Conservation (phyloP, 805 yeast genomes). For the Nakazawaea molendinolei region DNA sequence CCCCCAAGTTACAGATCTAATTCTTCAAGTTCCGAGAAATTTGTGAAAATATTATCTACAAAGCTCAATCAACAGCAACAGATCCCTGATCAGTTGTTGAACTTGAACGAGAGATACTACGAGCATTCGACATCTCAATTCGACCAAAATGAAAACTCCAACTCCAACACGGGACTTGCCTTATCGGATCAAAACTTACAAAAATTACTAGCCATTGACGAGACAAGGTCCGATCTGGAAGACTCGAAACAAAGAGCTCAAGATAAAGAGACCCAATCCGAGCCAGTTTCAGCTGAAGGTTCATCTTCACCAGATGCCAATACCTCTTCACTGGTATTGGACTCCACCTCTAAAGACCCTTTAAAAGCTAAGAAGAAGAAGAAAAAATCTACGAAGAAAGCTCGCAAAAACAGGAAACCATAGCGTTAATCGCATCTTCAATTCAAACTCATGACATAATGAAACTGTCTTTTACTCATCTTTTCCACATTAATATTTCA, state of each 20-base stretch:
- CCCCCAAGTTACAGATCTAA: slow-evolving; percentile 11
- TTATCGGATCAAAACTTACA: slow-evolving; percentile 3
- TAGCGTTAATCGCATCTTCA: no score
- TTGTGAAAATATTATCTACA: neutral
- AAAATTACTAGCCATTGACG: slow-evolving; percentile 1
- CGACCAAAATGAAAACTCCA: slow-evolving; percentile 6
- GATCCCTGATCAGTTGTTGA: slow-evolving; percentile 9
- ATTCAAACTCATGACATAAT: neutral
- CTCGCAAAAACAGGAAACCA: no score
- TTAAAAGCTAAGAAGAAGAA: slow-evolving; percentile 6
- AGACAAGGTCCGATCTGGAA: neutral
- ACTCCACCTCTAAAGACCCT: neutral
- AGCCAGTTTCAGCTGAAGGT: neutral
- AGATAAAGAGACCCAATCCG: neutral
- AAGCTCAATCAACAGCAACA: slow-evolving; percentile 8
- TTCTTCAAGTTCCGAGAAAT: slow-evolving; percentile 6
- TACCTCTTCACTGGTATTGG: neutral
- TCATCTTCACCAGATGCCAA: neutral
- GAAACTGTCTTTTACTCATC: neutral
- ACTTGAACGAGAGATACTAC: slow-evolving; percentile 10
- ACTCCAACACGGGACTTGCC: neutral
- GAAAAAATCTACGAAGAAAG: slow-evolving; percentile 3
- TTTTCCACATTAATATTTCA: neutral
- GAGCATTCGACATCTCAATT: slow-evolving; percentile 12
- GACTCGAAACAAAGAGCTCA: neutral